Base-by-base conservation (phyloP, 306 rosid genomes). In the Begonia peltatifolia region DNA sequence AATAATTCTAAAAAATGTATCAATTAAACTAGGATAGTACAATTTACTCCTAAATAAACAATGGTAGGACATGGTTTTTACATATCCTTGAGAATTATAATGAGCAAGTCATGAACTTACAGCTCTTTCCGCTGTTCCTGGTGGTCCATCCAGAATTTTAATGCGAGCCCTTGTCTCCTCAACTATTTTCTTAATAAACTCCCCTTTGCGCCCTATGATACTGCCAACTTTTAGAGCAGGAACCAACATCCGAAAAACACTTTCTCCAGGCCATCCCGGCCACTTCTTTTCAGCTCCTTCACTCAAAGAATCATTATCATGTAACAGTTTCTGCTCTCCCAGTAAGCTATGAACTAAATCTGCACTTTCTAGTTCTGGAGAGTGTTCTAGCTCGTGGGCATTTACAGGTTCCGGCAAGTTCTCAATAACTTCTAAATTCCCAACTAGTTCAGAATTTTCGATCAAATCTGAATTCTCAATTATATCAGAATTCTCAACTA, bases 221-320 rank as follows among this genome's bases (percentile, higher is more conserved):
- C 99, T 83, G 15, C 99, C 96, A 70, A 92, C 96, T 72, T 86
- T 86, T 58, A 86, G 94, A 0, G 92, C 93, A 22, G 96, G 99
- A 61, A 92, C 99, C 65, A 92, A 59, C 99, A 92, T 86, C 56
- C 99, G 76, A 48, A 86, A 92, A 67, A 92, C 96, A 59, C 87
- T 86, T 76, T 92, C 99, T 9, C 96, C 99, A 0, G 99, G 99
- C 99, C 94, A 92, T 55, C 99, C 99, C 0, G 93, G 99, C 99
- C 99, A 92, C 69, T 78, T 92, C 78, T 87, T 92, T 74, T 92
- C 99, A 50, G 79, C 90, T 70, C 52, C 75, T 57, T 66, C 82
- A 38, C 42, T 17, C n/a, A 55, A 67, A 15, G 76, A 15, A 62
- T 68, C 90, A 49, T 89, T 83, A 18, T 60, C 74, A 9, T 14